These are phyloP conservation scores for Eucalyptus fibrosa DNA, from an alignment of 345 rosid species.

Conservation along the genomic window DNA sequence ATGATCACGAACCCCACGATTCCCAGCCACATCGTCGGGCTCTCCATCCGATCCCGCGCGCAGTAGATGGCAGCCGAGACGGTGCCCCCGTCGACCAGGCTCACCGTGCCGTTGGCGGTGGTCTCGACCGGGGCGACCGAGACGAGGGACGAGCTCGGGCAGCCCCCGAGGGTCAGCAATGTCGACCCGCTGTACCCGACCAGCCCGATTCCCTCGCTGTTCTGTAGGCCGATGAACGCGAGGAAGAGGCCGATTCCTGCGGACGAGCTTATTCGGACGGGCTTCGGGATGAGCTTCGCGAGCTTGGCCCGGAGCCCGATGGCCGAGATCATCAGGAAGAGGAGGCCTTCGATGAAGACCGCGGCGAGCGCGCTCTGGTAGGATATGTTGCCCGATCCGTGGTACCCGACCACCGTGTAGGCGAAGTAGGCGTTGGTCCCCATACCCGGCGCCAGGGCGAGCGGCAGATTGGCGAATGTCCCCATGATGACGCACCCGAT, in stretches of 20 bases:
- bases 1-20: conserved; percentile 81
- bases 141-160: conserved; percentile 54
- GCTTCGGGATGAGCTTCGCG: conserved; percentile 81
- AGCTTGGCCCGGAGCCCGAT: conserved; percentile 76
- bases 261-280: conserved; percentile 82
- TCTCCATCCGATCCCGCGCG: conserved; percentile 54
- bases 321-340: conserved; percentile 71
- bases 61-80: conserved; percentile 59
- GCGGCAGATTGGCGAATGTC: conserved; percentile 64
- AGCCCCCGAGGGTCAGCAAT: conserved; percentile 71
- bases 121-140: conserved; percentile 60
- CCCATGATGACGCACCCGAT: conserved; percentile 92
- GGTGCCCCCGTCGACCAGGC: conserved; percentile 45
- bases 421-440: conserved; percentile 92
- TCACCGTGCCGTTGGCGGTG: conserved; percentile 49
- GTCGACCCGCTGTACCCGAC: conserved; percentile 81
- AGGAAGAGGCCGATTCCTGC: conserved; percentile 94
- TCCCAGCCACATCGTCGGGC: conserved; percentile 81
- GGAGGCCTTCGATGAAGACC: conserved; percentile 65
- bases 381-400: conserved; percentile 80
- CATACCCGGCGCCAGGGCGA: conserved; percentile 95
- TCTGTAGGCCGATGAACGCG: conserved; percentile 86
- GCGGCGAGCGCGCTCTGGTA: conserved; percentile 75
- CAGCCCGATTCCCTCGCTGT: conserved; percentile 77
- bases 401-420: conserved; percentile 90